Base-by-base conservation (phyloP, 305 asterid genomes). In the Plantago coronopus region DNA sequence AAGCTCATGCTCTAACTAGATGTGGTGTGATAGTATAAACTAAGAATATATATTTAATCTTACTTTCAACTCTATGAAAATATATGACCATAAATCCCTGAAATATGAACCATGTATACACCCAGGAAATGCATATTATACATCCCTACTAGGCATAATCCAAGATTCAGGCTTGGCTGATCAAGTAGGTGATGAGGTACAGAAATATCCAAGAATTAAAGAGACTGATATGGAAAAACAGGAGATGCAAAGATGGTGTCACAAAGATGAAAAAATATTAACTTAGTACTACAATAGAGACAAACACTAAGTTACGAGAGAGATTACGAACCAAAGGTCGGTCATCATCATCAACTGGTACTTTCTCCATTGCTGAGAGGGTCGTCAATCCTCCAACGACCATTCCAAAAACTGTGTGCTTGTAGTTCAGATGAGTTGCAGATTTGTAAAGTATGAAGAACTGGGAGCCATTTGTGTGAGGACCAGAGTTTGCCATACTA, bases 401-500 rank as follows among this genome's bases (percentile, higher is more conserved):
- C 94, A 81, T 78, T 63, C 96, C 96, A 59, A 94, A 90, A 66
- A 90, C 97, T 0, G 99, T 82, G 71, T 94, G 96, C 69, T 94
- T 90, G 81, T 76, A 89, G 74, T 90, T 87, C 69, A 94, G 81
- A 77, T 87, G 97, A 81, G 78, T 84, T 59, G 99, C 97, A 12
- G 97, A 94, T 74, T 94, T 90, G 88, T 90, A 94, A 54, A 94
- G 78, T 61, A 94, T 87, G 80, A 94, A 94, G 74, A 94, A 90
- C 75, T 90, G 99, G 7, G 99, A 90, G 63, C 95, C 99, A 75
- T 94, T 94, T 38, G 96, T 66, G 70, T 94, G 99, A 23, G 97
- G 95, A 47, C 97, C 97, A 50, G 95, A 81, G 75, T 94, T 94
- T 21, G 95, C 99, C 99, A 94, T 94, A 78, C 97, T 90, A 66